phyloP scores from a whole-genome alignment of 495 filamentous ascomycete species.

The Margaritispora aquatica region DNA sequence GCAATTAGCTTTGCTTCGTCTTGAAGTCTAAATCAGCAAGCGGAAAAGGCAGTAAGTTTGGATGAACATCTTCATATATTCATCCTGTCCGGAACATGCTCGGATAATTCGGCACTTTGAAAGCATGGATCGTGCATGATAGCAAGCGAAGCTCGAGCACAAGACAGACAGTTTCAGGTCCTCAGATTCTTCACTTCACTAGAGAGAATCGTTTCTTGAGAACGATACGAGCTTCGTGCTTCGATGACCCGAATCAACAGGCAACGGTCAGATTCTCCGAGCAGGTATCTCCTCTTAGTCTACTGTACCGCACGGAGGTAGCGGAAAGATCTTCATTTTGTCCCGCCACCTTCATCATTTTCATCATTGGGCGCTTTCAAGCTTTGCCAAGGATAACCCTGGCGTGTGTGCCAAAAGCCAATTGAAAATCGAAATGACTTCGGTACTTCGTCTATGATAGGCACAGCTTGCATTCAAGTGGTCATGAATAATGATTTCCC shows the following conservation, averaged over 20 bases:
- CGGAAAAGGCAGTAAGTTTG: too few species aligned
- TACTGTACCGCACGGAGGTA: not conserved
- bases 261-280: not conserved
- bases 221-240: not conserved
- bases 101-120: not conserved
- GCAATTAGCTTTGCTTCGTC: too few species aligned
- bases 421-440: not conserved
- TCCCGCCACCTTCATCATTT: not conserved
- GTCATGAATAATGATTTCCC: too few species aligned
- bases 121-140: not conserved
- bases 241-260: not conserved
- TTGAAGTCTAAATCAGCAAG: too few species aligned
- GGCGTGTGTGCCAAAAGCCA: not conserved
- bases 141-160: not conserved
- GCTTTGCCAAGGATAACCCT: not conserved
- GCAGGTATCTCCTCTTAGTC: not conserved
- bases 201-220: too few species aligned
- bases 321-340: not conserved
- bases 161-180: not conserved
- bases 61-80: too few species aligned
- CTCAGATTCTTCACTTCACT: too few species aligned
- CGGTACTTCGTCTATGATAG: not conserved
- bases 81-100: not conserved
- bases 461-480: not conserved
- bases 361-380: not conserved